phyloP scores from a whole-genome alignment of 2,329 filamentous ascomycete genomes.

The Penicillium sp. region DNA sequence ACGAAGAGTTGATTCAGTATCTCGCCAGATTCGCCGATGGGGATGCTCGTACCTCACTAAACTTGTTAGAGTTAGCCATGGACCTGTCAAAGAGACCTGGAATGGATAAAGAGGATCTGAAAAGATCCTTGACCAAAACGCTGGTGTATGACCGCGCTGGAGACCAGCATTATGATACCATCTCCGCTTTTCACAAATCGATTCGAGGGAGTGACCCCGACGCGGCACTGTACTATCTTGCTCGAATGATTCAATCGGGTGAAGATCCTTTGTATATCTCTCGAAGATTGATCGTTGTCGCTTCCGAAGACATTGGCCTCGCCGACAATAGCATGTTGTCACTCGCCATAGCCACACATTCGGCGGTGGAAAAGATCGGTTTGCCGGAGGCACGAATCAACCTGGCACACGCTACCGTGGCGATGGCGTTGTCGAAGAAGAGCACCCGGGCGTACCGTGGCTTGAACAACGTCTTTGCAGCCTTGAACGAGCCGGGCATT shows the following conservation, averaged over 20 bases:
- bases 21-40: constrained; percentile 85
- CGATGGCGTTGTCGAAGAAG: constrained; percentile 76
- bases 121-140: constrained; percentile 80
- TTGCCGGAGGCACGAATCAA: constrained; percentile 94
- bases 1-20: constrained; percentile 73
- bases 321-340: constrained; percentile 80
- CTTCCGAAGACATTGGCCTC: constrained; percentile 87
- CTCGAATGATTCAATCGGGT: constrained; percentile 90
- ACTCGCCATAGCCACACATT: constrained; percentile 80
- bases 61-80: constrained; percentile 84
- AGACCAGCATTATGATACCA: constrained; percentile 96
- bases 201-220: constrained; percentile 83
- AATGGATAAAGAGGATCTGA: constrained; percentile 72
- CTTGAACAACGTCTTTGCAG: constrained; percentile 73
- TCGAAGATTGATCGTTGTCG: constrained; percentile 87
- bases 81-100: constrained; percentile 63
- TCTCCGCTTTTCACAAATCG: constrained; percentile 95
- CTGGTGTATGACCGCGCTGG: constrained; percentile 92
- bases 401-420: constrained; percentile 79
- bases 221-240: constrained; percentile 89
- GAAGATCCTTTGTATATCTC: constrained; percentile 93
- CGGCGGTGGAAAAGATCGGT: constrained; percentile 85
- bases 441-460: constrained; percentile 82
- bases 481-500: constrained; percentile 76
- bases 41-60: constrained; percentile 87